Evolutionary conservation across 352 stramenopile species (phyloP), one percentile per base, ranked within the genome.

Genomic region (Globisporangium yorkense): DNA sequence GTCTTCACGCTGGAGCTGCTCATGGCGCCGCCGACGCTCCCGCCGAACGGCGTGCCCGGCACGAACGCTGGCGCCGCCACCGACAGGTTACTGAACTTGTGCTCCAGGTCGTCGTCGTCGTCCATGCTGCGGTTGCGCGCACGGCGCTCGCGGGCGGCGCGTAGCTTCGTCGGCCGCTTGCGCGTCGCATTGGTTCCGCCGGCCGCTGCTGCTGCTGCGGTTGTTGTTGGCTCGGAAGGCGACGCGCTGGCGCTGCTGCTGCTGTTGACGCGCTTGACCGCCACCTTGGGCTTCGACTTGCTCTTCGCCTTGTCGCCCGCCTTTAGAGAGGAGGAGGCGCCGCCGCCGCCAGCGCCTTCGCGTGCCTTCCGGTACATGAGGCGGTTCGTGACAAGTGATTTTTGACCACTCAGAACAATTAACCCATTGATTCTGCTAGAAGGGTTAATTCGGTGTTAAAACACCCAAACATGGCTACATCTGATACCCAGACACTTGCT

Each of bases 21-120:
- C 8, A 41, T 27, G 29, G 46, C 18, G 49, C 40, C 16, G 62
- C 58, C 15, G 47, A 13, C 27, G 52, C 43, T 48, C 50, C 41
- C 6, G 66, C 46, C 18, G 57, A 63, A 53, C 50, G 51, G 18
- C 12, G 53, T 62, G 4, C 63, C 67, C 1, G 73, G 73, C 24
- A 81, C 80, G 51, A 90, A 90, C 31, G 66, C 74, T 0, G 77
- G 75, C 40, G 80, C 80, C 10, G 67, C 63, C 16, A 81, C 66
- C 29, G 77, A 77, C 21, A 87, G 64, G 37, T 76, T 76, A 45
- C 77, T 77, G 47, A 90, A 87, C 53, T 75, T 79, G 62, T 84
- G 65, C 60, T 87, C 72, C 31, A 90, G 66, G 45, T 90, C 77
- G 24, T 84, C 69, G 48, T 67, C 75, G 21, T 75, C 74, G 52